Percentiles rank a stretch among this genome's conserved stretches.
Evolutionary conservation across 176 grass and related monocot species (phyloP).

Genomic region (Otatea glauca): DNA sequence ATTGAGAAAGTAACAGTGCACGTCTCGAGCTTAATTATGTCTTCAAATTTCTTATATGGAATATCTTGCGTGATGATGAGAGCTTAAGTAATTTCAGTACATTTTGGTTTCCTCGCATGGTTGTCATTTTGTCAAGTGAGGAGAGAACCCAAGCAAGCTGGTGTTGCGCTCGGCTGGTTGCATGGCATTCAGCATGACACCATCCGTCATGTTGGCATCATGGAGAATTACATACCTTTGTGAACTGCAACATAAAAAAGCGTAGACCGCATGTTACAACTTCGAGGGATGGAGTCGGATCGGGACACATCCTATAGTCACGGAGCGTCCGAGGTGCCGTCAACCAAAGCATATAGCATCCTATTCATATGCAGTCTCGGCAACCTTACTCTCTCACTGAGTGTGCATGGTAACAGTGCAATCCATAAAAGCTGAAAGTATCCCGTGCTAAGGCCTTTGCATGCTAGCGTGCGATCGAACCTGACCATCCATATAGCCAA

Average conservation of each 20-base stretch:
- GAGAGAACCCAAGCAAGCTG: not conserved
- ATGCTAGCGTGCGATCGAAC: not conserved
- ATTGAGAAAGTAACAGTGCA: constrained; percentile 1
- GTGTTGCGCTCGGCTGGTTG: not conserved
- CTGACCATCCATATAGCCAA: not conserved
- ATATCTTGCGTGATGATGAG: not conserved
- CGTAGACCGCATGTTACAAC: not conserved
- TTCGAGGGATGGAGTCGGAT: not conserved
- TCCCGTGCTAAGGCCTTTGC: not conserved
- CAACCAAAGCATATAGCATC: no score
- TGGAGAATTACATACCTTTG: not conserved
- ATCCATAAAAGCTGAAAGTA: not conserved
- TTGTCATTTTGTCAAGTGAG: not conserved
- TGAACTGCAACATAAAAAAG: not conserved
- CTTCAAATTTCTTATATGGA: not conserved
- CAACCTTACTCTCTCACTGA: not conserved
- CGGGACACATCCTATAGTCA: no score
- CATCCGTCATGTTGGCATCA: not conserved
- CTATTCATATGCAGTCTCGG: not conserved
- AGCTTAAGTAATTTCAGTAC: not conserved
- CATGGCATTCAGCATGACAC: not conserved
- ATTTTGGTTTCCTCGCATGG: not conserved
- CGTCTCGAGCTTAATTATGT: no score
- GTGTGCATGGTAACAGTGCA: not conserved
- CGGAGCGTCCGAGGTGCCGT: no score